These are phyloP conservation scores for Diaporthe amygdali DNA, from an alignment of 2,329 filamentous ascomycete species.

Conservation along the genomic window DNA sequence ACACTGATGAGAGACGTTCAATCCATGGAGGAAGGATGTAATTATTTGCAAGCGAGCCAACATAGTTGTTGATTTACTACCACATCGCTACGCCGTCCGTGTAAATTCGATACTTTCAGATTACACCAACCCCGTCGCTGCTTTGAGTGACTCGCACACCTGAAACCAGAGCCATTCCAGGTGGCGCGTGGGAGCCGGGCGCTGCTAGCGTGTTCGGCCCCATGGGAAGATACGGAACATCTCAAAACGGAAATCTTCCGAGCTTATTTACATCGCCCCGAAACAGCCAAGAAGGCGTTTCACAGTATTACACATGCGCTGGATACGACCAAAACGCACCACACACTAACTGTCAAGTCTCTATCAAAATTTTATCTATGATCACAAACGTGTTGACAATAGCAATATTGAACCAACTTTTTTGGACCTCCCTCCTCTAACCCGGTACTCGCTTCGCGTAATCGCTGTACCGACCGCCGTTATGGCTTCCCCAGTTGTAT, in stretches of 20 bases:
- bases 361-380: not conserved
- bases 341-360: too few species aligned
- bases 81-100: too few species aligned
- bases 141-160: not conserved
- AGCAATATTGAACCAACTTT: not conserved
- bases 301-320: too few species aligned
- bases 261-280: not conserved
- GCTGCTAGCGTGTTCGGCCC: not conserved
- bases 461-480: too few species aligned
- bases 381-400: too few species aligned
- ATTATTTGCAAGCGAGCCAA: too few species aligned
- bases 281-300: not conserved
- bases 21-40: not conserved
- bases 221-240: not conserved
- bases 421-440: not conserved
- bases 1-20: too few species aligned
- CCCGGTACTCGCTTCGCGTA: not conserved
- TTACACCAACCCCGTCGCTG: not conserved
- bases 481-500: not conserved
- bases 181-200: too few species aligned
- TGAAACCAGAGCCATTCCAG: not conserved
- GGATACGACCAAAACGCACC: accelerated
- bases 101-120: not conserved
- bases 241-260: not conserved
- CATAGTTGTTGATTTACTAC: not conserved